Evolutionary conservation across 2,329 filamentous ascomycete species (phyloP), one percentile per base, ranked within the genome.

Genomic region (Aureobasidium sp.): DNA sequence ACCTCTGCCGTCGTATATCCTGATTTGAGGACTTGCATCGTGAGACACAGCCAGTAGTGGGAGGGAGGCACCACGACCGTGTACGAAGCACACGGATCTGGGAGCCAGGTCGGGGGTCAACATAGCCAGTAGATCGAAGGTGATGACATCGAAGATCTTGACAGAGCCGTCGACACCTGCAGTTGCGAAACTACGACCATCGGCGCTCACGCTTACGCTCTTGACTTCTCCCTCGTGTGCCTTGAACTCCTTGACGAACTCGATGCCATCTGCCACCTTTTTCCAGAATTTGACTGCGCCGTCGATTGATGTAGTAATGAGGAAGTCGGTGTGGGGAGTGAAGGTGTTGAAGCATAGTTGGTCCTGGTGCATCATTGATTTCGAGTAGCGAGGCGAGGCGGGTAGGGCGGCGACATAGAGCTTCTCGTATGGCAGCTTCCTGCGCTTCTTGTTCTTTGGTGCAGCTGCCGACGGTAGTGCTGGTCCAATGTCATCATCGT

Each of bases 251-350:
- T 99, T 99, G 59, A 97, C 93, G 71, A 99, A 99, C 76, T 99
- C 95, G 63, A 99, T 89, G 0, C 90, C 90, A 37, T 90, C 86
- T 1, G 85, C 87, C 66, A 89, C 84, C 78, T 99, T 99, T 78
- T 99, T 99, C 94, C 94, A 99, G 74, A 99, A 99, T 75, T 99
- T 99, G 68, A 97, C 93, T 0, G 93, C 88, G n/a, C 95, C 95
- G 72, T 99, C 94, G 47, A 90, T 78, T 0, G 94, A 97, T 64
- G 89, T 90, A 1, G 94, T 99, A 65, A 99, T 94, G 40, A 99
- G 80, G 72, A 99, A 99, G 68, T 97, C 94, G 63, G 93, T 97
- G 63, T 88, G 79, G 0, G 92, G 92, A 1, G 95, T 96, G 73
- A 96, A 86, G 14, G 87, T 95, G 65, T 90, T 84, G 70, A 92